phyloP scores from a whole-genome alignment of 345 rosid genomes.

The Lepidium didymum region DNA sequence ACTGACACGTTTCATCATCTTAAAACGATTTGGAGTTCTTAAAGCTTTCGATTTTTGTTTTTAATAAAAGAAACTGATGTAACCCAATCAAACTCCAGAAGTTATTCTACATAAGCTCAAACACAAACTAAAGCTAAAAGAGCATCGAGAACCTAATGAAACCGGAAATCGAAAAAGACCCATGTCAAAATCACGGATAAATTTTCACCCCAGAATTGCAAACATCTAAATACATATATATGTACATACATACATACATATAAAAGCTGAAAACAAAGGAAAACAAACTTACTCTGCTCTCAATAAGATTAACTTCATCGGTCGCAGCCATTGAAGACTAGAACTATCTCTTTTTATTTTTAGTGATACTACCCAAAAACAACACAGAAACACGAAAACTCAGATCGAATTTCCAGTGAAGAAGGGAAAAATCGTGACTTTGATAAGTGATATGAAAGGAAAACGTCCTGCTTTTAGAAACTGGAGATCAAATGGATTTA shows the following conservation, averaged over 20 bases:
- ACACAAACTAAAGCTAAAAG: conserved; percentile 6
- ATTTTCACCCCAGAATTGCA: background rate
- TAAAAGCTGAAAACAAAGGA: background rate
- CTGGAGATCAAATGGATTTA: conserved; percentile 15
- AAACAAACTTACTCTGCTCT: conserved; percentile 53
- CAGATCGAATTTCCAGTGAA: conserved; percentile 4
- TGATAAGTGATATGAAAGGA: conserved; percentile 6
- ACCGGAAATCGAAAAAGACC: conserved; percentile 20
- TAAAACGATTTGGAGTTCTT: background rate
- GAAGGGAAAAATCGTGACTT: background rate
- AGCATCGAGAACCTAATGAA: background rate
- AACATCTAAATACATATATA: background rate
- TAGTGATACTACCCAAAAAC: background rate
- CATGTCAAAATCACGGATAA: conserved; percentile 9
- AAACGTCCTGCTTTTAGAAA: background rate
- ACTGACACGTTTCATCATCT: conserved; percentile 23
- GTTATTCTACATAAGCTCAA: conserved; percentile 2
- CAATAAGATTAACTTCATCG: conserved; percentile 58
- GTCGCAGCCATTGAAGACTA: conserved; percentile 56
- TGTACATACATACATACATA: background rate
- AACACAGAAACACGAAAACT: conserved; percentile 8
- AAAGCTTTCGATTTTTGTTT: background rate
- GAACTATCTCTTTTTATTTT: background rate
- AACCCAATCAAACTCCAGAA: conserved; percentile 6
- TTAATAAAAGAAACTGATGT: background rate